A percentile compares a stretch with the other conserved stretches of the same genome.
These are phyloP conservation scores for Westerdykella sp. DNA, from an alignment of 2,329 filamentous ascomycete genomes.

Conservation along the genomic window DNA sequence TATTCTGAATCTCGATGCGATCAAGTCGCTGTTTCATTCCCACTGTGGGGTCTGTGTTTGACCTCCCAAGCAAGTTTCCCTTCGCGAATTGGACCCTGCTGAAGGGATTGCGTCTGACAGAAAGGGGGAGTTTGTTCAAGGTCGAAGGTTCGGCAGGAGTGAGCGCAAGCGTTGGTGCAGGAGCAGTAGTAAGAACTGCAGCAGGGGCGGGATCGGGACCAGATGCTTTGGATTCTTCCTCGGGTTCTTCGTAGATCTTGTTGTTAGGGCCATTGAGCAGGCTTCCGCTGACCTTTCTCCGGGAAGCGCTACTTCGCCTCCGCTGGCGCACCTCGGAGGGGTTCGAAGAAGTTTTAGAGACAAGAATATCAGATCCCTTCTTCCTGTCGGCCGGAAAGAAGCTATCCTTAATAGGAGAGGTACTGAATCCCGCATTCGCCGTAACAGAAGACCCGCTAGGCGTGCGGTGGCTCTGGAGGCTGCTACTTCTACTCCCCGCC, in stretches of 20 bases:
- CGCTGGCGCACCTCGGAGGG: slow-evolving; percentile 29
- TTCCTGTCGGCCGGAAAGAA: slow-evolving; percentile 11
- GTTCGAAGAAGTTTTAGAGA: slow-evolving; percentile 28
- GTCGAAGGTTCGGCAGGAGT: slow-evolving; percentile 23
- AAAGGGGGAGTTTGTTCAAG: slow-evolving; percentile 40
- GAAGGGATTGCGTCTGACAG: slow-evolving; percentile 59
- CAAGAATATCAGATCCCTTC: slow-evolving; percentile 26
- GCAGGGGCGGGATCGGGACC: slow-evolving; percentile 12
- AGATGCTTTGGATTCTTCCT: slow-evolving; percentile 38
- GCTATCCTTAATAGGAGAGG: slow-evolving; percentile 17
- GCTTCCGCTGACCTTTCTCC: slow-evolving; percentile 63
- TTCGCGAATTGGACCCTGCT: slow-evolving; percentile 54
- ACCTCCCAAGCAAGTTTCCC: slow-evolving; percentile 40
- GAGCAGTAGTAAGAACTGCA: slow-evolving; percentile 19
- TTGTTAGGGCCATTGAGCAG: slow-evolving; percentile 65
- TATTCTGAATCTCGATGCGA: slow-evolving; percentile 71
- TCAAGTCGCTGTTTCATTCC: slow-evolving; percentile 39
- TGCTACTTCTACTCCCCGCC: slow-evolving; percentile 29
- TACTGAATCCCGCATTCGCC: slow-evolving; percentile 12
- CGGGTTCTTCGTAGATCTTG: slow-evolving; percentile 85
- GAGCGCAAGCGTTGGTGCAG: slow-evolving; percentile 23
- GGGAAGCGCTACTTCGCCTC: slow-evolving; percentile 59
- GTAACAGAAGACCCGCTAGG: slow-evolving; percentile 26
- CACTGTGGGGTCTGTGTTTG: slow-evolving; percentile 42
- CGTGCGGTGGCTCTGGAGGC: slow-evolving; percentile 33